Conservation (phyloP, 2,329 filamentous ascomycete species). For the Tricladium varicosporioides region DNA sequence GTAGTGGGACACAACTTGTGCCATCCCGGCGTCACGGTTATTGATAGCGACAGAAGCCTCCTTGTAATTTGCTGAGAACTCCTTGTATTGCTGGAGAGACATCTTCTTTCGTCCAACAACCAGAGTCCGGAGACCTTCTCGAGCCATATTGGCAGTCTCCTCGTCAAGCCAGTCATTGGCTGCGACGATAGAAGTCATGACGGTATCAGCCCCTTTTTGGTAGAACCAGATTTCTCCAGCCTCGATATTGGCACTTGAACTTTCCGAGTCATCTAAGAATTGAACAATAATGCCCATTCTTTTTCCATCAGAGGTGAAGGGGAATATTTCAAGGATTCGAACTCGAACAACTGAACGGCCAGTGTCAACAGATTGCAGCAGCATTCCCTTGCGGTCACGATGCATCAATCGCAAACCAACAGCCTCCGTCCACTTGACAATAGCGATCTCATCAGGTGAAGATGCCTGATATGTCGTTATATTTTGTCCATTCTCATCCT, state of each 20-base stretch:
- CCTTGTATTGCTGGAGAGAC: constrained; percentile 73
- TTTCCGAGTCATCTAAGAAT: constrained; percentile 62
- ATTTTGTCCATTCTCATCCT: constrained; percentile 74
- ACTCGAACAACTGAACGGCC: constrained; percentile 77
- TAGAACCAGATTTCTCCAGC: constrained; percentile 94
- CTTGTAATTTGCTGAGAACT: constrained; percentile 73
- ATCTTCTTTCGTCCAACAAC: constrained; percentile 92
- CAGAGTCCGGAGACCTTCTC: constrained; percentile 89
- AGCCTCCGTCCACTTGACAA: constrained; percentile 91
- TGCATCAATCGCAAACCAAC: constrained; percentile 82
- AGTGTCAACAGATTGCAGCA: constrained; percentile 73
- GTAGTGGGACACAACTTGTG: constrained; percentile 73
- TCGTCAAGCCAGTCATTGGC: constrained; percentile 99
- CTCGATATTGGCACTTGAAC: constrained; percentile 46
- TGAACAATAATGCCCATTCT: constrained; percentile 96
- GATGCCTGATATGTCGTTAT: constrained; percentile 92
- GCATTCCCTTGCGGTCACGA: constrained; percentile 84
- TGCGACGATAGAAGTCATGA: constrained; percentile 94
- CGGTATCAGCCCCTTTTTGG: constrained; percentile 96
- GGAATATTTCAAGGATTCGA: constrained; percentile 89
- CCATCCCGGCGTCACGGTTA: constrained; percentile 78
- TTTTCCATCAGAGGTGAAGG: constrained; percentile 96
- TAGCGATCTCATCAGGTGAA: constrained; percentile 96
- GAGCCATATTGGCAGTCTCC: constrained; percentile 98
- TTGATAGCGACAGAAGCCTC: constrained; percentile 79